Conservation (phyloP, 257 asterid genomes). For the Plantago major region DNA sequence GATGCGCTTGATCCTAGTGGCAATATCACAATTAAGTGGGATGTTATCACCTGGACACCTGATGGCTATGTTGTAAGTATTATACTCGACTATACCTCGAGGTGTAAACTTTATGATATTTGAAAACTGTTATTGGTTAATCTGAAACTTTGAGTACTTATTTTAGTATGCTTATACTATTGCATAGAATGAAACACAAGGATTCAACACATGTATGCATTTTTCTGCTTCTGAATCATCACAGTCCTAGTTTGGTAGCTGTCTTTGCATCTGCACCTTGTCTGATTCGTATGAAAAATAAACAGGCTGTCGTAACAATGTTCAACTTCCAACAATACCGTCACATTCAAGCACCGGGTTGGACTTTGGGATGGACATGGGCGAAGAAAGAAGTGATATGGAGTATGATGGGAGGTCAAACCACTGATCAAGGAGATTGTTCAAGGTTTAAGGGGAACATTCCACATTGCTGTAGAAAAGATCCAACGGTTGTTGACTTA, state of each 20-base stretch:
- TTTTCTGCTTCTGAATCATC: too few relatives aligned
- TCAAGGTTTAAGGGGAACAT: constrained; percentile 48
- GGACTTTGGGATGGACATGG: constrained; percentile 97
- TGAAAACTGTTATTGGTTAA: not conserved
- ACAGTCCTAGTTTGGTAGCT: too few relatives aligned
- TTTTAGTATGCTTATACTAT: too few relatives aligned
- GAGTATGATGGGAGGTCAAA: constrained; percentile 76
- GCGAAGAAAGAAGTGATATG: constrained; percentile 92
- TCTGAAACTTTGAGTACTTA: too few relatives aligned
- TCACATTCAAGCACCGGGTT: constrained; percentile 89
- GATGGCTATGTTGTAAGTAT: constrained; percentile 79
- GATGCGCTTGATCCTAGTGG: constrained; percentile 90
- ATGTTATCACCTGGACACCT: constrained; percentile 66
- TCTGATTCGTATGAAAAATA: constrained; percentile 4
- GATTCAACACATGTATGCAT: too few relatives aligned
- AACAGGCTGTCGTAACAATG: constrained; percentile 73
- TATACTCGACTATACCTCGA: not conserved
- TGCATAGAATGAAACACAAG: too few relatives aligned
- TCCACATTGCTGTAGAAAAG: constrained; percentile 70
- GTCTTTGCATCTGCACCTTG: not conserved
- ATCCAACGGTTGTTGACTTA: constrained; percentile 57
- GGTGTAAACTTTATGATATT: not conserved
- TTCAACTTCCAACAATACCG: constrained; percentile 90
- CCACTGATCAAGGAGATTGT: constrained; percentile 94
- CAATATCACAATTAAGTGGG: constrained; percentile 80